These are phyloP conservation scores for Auriscalpium orientale DNA, from an alignment of 768 basidiomycete species.

Conservation along the genomic window DNA sequence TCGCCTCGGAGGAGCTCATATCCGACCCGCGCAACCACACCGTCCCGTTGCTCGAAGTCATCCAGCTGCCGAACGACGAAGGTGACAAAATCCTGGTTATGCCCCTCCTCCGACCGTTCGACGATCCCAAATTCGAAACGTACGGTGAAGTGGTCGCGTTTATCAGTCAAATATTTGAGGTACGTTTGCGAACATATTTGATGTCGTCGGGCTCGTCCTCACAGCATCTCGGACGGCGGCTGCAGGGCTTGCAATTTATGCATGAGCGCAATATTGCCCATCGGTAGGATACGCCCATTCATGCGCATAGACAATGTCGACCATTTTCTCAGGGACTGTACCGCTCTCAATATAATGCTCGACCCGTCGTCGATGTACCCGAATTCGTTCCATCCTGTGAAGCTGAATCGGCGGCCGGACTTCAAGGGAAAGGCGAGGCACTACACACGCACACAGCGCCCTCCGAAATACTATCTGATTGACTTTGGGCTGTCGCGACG, in stretches of 20 bases:
- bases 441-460: slow-evolving; percentile 17
- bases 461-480: slow-evolving; percentile 10
- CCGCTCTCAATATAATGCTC: slow-evolving; percentile 1
- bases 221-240: too few species aligned
- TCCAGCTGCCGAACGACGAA: slow-evolving; percentile 4
- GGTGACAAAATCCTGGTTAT: slow-evolving; percentile 13
- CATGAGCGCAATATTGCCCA: too few species aligned
- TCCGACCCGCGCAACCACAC: slow-evolving; percentile 18
- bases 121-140: slow-evolving; percentile 18
- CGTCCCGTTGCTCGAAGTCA: slow-evolving; percentile 13
- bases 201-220: too few species aligned
- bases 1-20: slow-evolving; percentile 4
- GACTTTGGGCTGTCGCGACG: slow-evolving; percentile 23
- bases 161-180: slow-evolving; percentile 19
- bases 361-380: slow-evolving; percentile 9
- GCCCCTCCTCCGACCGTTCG: slow-evolving; percentile 14
- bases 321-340: too few species aligned
- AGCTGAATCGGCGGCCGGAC: not conserved
- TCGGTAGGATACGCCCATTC: too few species aligned
- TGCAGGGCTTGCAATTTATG: too few species aligned
- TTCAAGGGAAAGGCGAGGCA: slow-evolving; percentile 8
- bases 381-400: slow-evolving; percentile 5
- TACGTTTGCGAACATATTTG: not conserved
- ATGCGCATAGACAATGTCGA: too few species aligned
- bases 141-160: slow-evolving; percentile 21